Evolutionary conservation across 129 eudicot species (phyloP).

Genomic region (Oenanthe sinensis): DNA sequence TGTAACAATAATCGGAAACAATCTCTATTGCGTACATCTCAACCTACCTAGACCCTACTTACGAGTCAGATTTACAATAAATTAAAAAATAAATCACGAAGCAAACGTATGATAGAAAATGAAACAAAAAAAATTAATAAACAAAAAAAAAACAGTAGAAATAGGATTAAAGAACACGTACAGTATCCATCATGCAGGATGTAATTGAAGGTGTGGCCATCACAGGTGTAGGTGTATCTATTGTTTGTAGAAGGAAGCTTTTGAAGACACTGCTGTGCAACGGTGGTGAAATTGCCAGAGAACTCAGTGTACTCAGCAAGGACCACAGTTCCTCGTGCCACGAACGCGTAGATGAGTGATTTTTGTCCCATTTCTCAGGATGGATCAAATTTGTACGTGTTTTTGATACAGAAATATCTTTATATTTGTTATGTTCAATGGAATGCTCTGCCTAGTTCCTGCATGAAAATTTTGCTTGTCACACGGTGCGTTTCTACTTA

Average conservation of each 20-base stretch:
- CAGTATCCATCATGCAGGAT: constrained; percentile 50
- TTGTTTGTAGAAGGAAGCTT: constrained; percentile 43
- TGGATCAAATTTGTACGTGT: not conserved
- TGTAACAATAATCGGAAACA: not conserved
- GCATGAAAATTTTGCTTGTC: not conserved
- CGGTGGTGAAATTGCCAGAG: constrained; percentile 42
- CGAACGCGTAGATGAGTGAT: constrained; percentile 54
- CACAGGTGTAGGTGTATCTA: constrained; percentile 49
- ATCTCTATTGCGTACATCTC: not conserved
- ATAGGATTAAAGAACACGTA: constrained; percentile 9
- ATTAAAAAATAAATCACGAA: not conserved
- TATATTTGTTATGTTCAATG: not conserved
- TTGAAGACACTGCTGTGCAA: constrained; percentile 41
- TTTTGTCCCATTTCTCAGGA: constrained; percentile 44
- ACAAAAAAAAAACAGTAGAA: not conserved
- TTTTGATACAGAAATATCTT: not conserved
- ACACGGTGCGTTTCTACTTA: not conserved
- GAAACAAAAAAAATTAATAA: not conserved
- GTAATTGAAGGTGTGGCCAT: constrained; percentile 58
- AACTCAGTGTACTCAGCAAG: constrained; percentile 61
- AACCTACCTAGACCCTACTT: not conserved
- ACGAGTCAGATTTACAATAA: not conserved
- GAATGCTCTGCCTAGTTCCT: not conserved
- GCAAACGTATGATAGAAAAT: not conserved
- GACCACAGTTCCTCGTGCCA: constrained; percentile 63